Evolutionary conservation across 208 protist species (phyloP), one percentile per base, ranked within the genome.

Genomic region (Trypanosoma avium): DNA sequence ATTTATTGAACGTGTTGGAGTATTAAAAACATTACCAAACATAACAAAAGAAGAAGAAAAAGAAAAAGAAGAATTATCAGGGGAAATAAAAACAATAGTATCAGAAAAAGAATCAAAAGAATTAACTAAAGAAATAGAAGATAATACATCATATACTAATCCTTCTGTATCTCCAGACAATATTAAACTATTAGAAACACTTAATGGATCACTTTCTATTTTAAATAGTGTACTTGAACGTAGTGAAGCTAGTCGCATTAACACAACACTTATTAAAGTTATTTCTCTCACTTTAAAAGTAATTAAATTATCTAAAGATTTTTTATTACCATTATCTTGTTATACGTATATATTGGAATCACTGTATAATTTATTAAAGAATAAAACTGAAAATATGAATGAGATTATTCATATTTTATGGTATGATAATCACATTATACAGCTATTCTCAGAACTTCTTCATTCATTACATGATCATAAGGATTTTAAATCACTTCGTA

Each of bases 371-470:
- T 3, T 62, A 26, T 13, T 62, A n/a, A 24, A 3, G 21, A 26
- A 42, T 19, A 43, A 50, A 3, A 24, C 33, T 29, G 40, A 12
- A 4, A 10, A 40, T 40, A 26, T 62, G 40, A 52, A 3, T 13
- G 42, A 50, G 38, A 30, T 36, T 13, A 19, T 43, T 22, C 24
- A 19, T 30, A 13, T 27, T 0, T 52, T 49, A 29, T 62, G 40
- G 12, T 27, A 27, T 52, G 42, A 49, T 21, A n/a, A 52, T 4
- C 40, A 49, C 22, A 19, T 62, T 27, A n/a, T 62, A 19, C n/a
- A 62, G 26, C 8, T 62, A 27, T 35, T 62, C 19, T 49, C 57
- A 17, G n/a, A 4, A 33, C 30, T 50, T 40, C 45, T 62, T 1
- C 13, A 22, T 4, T 27, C 29, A 5, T 52, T 52, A 8, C 27